A percentile compares a stretch with the other conserved stretches of the same genome.
These are phyloP conservation scores for Termitomyces sp. DNA, from an alignment of 768 basidiomycete species.

Conservation along the genomic window DNA sequence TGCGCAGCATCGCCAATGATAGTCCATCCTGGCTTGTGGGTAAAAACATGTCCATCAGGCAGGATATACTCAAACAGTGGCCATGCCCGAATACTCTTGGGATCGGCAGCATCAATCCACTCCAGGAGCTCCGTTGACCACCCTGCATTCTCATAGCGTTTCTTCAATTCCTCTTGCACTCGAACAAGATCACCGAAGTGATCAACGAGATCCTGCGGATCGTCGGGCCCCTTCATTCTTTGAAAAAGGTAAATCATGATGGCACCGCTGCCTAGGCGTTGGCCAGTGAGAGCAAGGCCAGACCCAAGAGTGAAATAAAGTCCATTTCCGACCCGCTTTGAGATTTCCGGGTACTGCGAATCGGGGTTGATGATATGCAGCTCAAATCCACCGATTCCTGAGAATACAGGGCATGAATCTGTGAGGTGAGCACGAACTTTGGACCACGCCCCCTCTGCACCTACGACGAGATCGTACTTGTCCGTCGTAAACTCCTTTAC, in stretches of 20 bases:
- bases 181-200: constrained; percentile 2
- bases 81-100: constrained; percentile 7
- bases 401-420: constrained; percentile 24
- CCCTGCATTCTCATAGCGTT: constrained; percentile 5
- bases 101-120: constrained; percentile 8
- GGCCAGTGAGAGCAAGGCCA: constrained; percentile 2
- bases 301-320: constrained; percentile 15
- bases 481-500: constrained; percentile 2
- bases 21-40: constrained; percentile 13
- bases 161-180: not conserved
- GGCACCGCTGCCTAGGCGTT: constrained; percentile 7
- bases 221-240: not conserved
- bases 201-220: constrained; percentile 1
- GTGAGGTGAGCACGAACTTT: constrained; percentile 28
- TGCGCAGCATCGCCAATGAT: constrained; percentile 22
- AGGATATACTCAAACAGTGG: constrained; percentile 11
- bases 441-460: constrained; percentile 33
- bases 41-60: constrained; percentile 10
- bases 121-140: constrained; percentile 4
- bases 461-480: constrained; percentile 20
- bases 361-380: constrained; percentile 9
- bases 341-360: constrained; percentile 16
- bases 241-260: constrained; percentile 11
- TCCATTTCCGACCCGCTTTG: constrained; percentile 24
- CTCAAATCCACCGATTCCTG: constrained; percentile 21